Evolutionary conservation across 495 filamentous ascomycete species (phyloP).

Genomic region (Symbiotaphrina buchneri): DNA sequence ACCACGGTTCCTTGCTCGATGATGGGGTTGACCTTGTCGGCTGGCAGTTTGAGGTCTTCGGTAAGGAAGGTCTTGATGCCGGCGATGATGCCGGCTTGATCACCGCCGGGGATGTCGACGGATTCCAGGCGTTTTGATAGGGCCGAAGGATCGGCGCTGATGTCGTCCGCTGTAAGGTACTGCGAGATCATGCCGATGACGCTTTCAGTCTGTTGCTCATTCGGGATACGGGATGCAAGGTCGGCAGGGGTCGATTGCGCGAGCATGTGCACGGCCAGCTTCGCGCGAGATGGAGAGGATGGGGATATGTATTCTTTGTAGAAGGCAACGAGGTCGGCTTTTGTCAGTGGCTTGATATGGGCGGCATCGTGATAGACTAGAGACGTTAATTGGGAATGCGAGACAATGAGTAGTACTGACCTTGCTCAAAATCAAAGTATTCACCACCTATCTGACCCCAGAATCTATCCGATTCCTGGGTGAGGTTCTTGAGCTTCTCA

Average conservation of each 20-base stretch:
- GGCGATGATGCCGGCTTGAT: conserved; percentile 18
- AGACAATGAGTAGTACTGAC: conserved; percentile 21
- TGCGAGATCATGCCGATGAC: conserved; percentile 24
- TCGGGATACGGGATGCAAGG: conserved; percentile 12
- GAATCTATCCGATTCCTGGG: conserved; percentile 60
- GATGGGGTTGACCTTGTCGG: conserved; percentile 19
- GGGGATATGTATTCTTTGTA: conserved; percentile 59
- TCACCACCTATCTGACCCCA: conserved; percentile 74
- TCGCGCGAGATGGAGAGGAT: conserved; percentile 45
- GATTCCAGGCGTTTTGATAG: conserved; percentile 21
- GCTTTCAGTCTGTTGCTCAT: conserved; percentile 28
- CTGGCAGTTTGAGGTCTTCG: conserved; percentile 19
- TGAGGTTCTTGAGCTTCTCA: conserved; percentile 83
- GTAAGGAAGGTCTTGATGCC: conserved; percentile 26
- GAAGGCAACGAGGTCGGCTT: conserved; percentile 59
- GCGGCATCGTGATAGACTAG: conserved; percentile 55
- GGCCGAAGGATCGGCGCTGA: conserved; percentile 19
- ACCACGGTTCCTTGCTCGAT: conserved; percentile 21
- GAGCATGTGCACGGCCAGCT: conserved; percentile 60
- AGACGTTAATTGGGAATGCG: neutral
- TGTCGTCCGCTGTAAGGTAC: conserved; percentile 25
- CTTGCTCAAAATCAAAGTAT: conserved; percentile 68
- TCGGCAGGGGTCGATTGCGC: conserved; percentile 35
- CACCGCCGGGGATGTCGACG: conserved; percentile 21
- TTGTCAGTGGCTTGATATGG: conserved; percentile 48